phyloP scores from a whole-genome alignment of 371 early-diverging fungal species.

The Apophysomyces elegans region DNA sequence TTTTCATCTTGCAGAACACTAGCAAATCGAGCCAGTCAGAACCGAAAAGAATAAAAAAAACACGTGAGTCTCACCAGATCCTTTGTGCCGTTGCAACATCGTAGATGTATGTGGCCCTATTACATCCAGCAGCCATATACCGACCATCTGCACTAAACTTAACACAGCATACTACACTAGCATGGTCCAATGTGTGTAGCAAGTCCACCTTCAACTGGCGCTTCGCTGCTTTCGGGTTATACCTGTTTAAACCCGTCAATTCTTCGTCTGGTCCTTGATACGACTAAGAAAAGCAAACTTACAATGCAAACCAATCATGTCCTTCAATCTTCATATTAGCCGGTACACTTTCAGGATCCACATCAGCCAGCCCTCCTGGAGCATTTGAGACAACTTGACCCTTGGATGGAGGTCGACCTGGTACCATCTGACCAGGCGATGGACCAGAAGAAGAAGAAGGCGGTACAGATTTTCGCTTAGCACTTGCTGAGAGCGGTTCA shows the following conservation, averaged over 20 bases:
- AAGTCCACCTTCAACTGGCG: slow-evolving; percentile 77
- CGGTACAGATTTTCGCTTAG: slow-evolving; percentile 19
- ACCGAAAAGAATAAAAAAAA: neutral
- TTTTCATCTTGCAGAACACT: slow-evolving; percentile 81
- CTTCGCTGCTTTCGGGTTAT: slow-evolving; percentile 66
- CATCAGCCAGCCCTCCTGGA: slow-evolving; percentile 70
- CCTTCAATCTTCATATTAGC: slow-evolving; percentile 86
- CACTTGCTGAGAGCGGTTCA: slow-evolving; percentile 6
- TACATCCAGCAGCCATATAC: slow-evolving; percentile 93
- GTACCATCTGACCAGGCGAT: slow-evolving; percentile 11
- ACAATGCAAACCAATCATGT: slow-evolving; percentile 89
- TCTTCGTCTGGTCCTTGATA: neutral
- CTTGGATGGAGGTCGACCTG: slow-evolving; percentile 15
- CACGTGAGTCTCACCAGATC: slow-evolving; percentile 47
- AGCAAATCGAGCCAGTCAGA: neutral
- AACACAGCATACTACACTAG: slow-evolving; percentile 93
- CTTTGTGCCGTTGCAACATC: slow-evolving; percentile 77
- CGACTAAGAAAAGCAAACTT: slow-evolving; percentile 30
- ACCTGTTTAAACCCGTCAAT: slow-evolving; percentile 37
- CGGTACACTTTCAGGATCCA: slow-evolving; percentile 85
- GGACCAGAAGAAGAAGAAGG: slow-evolving; percentile 14
- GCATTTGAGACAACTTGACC: slow-evolving; percentile 17
- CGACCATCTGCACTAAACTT: slow-evolving; percentile 90
- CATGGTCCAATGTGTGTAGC: slow-evolving; percentile 83
- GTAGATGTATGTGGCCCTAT: slow-evolving; percentile 85